A percentile compares a stretch with the other conserved stretches of the same genome.
Conservation (phyloP, 345 rosid genomes). For the Eucalyptus albens region DNA sequence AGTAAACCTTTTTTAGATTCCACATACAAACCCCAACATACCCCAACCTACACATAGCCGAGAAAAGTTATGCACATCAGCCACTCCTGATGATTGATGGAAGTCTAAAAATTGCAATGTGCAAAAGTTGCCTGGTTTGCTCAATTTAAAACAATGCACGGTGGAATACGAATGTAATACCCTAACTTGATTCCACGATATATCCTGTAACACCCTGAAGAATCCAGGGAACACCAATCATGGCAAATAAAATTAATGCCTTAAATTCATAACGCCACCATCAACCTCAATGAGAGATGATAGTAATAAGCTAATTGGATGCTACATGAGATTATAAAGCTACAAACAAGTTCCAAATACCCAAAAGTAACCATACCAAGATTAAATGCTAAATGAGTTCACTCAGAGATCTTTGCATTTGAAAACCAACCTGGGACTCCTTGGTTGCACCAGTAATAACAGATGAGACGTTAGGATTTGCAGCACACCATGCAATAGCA, state of each 20-base stretch:
- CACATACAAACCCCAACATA: background rate
- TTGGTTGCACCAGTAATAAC: constrained; percentile 96
- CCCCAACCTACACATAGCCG: background rate
- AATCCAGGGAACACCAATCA: background rate
- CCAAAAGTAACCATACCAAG: background rate
- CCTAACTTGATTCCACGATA: background rate
- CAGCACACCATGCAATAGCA: constrained; percentile 98
- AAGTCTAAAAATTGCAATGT: background rate
- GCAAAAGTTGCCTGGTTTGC: background rate
- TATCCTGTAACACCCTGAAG: background rate
- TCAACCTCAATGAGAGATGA: background rate
- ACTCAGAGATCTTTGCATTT: background rate
- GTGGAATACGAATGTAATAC: background rate
- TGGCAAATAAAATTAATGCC: background rate
- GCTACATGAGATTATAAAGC: background rate
- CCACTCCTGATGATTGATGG: background rate
- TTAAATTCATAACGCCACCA: background rate
- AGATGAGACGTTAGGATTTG: constrained; percentile 91
- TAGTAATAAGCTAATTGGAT: background rate
- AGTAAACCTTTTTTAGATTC: background rate
- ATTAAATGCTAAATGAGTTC: background rate
- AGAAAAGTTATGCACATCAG: background rate
- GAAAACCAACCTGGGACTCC: constrained; percentile 74
- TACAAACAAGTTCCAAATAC: background rate
- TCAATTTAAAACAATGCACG: background rate